A percentile compares a stretch with the other conserved stretches of the same genome.
Conservation (phyloP, 768 basidiomycete species). For the Crassisporium funariophilum region DNA sequence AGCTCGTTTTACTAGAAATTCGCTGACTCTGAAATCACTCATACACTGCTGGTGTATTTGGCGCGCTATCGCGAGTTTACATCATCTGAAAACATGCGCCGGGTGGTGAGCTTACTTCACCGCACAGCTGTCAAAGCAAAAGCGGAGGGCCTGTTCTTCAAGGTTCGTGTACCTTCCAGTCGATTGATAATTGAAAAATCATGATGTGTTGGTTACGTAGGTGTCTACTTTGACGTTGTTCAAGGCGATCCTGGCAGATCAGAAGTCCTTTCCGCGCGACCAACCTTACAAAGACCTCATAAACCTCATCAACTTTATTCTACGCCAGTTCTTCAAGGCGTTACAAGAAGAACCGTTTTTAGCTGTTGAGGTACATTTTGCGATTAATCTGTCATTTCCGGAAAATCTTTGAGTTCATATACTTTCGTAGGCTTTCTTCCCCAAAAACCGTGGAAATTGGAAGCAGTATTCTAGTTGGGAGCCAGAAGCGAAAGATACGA, state of each 20-base stretch:
- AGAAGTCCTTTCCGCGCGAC: conserved; percentile 75
- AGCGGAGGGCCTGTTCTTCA: conserved; percentile 95
- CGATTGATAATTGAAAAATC: no score
- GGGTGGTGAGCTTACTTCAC: conserved; percentile 87
- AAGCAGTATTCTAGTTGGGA: conserved; percentile 83
- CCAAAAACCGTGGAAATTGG: conserved; percentile 86
- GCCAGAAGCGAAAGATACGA: conserved; percentile 48
- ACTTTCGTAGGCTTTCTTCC: conserved; percentile 73
- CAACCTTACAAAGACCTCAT: conserved; percentile 83
- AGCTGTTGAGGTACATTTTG: conserved; percentile 73
- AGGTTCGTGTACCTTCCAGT: conserved; percentile 65
- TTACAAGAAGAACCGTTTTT: conserved; percentile 84
- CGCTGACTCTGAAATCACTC: conserved; percentile 81
- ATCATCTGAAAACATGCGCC: conserved; percentile 81
- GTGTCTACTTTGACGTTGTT: conserved; percentile 89
- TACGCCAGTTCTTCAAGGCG: conserved; percentile 94
- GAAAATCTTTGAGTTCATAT: conserved; percentile 9
- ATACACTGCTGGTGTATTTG: conserved; percentile 83
- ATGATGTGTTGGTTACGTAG: conserved; percentile 46
- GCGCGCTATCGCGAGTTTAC: conserved; percentile 82
- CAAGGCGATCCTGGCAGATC: conserved; percentile 81
- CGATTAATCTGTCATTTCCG: conserved; percentile 10
- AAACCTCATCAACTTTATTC: conserved; percentile 80
- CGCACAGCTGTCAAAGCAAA: conserved; percentile 89
- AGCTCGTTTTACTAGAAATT: conserved; percentile 67